These are phyloP conservation scores for Nigrospora osmanthi DNA, from an alignment of 2,329 filamentous ascomycete genomes.

Conservation along the genomic window DNA sequence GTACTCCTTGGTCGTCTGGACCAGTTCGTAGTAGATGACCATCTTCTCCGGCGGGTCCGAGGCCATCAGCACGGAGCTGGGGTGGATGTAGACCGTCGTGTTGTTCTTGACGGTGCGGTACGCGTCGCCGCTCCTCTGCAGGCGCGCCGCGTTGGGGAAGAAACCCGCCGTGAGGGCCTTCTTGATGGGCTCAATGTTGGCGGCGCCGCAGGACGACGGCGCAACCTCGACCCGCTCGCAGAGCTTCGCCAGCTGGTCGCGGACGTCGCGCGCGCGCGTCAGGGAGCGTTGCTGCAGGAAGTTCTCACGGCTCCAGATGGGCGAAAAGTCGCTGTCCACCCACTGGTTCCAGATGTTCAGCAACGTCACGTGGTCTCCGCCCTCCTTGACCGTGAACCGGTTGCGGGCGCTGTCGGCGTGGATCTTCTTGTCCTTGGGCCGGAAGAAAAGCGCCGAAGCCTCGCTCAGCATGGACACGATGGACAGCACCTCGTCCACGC, in stretches of 20 bases:
- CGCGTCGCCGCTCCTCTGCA: slow-evolving; percentile 76
- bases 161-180: slow-evolving; percentile 87
- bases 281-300: slow-evolving; percentile 89
- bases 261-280: slow-evolving; percentile 80
- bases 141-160: slow-evolving; percentile 82
- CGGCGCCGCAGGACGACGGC: slow-evolving; percentile 58
- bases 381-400: slow-evolving; percentile 83
- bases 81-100: slow-evolving; percentile 85
- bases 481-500: slow-evolving; percentile 84
- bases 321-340: slow-evolving; percentile 84
- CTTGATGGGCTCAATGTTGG: slow-evolving; percentile 71
- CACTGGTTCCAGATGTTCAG: slow-evolving; percentile 95
- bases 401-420: slow-evolving; percentile 86
- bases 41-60: slow-evolving; percentile 70
- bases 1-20: slow-evolving; percentile 83
- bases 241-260: slow-evolving; percentile 84
- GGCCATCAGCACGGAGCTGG: slow-evolving; percentile 72
- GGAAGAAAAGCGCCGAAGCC: slow-evolving; percentile 82
- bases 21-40: slow-evolving; percentile 80
- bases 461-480: slow-evolving; percentile 94
- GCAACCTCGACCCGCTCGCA: slow-evolving; percentile 89
- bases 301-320: slow-evolving; percentile 85
- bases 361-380: slow-evolving; percentile 81
- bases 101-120: slow-evolving; percentile 91
- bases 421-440: slow-evolving; percentile 94